phyloP scores from a whole-genome alignment of 1,284 basidiomycete species.

The Moniliophthora roreri region DNA sequence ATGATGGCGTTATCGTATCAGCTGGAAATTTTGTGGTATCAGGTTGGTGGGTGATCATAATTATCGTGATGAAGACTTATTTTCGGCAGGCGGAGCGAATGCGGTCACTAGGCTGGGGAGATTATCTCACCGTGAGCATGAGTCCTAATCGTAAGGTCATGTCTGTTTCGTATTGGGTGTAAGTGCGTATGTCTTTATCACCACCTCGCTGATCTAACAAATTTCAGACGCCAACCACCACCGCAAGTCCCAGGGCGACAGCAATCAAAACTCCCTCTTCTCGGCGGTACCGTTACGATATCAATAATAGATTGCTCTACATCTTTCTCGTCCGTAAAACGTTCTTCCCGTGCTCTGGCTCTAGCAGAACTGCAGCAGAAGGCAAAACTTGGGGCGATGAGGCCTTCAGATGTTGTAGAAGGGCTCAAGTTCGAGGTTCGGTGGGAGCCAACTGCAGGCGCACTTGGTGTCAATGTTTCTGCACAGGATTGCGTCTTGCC shows the following conservation, averaged over 20 bases:
- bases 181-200: conserved; percentile 25
- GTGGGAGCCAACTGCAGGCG: conserved; percentile 67
- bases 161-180: conserved; percentile 78
- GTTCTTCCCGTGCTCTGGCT: conserved; percentile 51
- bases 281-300: conserved; percentile 53
- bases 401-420: conserved; percentile 73
- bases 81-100: conserved; percentile 60
- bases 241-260: conserved; percentile 34
- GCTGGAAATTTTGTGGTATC: conserved; percentile 78
- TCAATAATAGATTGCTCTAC: conserved; percentile 41
- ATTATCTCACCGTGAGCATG: conserved; percentile 67
- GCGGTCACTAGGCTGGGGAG: conserved; percentile 76
- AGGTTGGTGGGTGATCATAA: conserved; percentile 41
- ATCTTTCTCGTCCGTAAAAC: conserved; percentile 32
- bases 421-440: conserved; percentile 55
- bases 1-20: conserved; percentile 86
- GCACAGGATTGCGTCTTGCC: conserved; percentile 38
- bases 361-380: conserved; percentile 62
- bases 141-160: conserved; percentile 63
- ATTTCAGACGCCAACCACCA: conserved; percentile 46
- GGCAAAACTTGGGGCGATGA: conserved; percentile 50
- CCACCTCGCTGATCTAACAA: conserved; percentile 1
- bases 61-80: not conserved
- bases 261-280: conserved; percentile 48
- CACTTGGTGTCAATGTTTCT: conserved; percentile 55